Evolutionary conservation across 2,329 filamentous ascomycete species (phyloP).

Genomic region (Myriangium duriaei): DNA sequence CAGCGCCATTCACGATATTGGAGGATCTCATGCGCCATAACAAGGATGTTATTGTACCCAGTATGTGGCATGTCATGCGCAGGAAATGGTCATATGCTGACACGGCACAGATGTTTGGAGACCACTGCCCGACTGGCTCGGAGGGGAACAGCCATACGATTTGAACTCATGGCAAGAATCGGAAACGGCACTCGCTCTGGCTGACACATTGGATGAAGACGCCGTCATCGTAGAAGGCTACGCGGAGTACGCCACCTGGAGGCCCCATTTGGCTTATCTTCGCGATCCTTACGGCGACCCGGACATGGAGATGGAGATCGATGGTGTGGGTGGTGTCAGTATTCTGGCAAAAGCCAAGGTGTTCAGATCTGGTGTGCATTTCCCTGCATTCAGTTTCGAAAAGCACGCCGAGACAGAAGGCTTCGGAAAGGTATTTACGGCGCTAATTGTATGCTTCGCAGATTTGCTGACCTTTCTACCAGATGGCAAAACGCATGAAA

Average conservation of each 20-base stretch:
- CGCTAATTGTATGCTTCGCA: not conserved
- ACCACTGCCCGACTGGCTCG: slow-evolving; percentile 96
- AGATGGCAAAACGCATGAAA: slow-evolving; percentile 97
- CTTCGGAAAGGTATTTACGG: slow-evolving; percentile 72
- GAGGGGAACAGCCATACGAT: slow-evolving; percentile 95
- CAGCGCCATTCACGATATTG: slow-evolving; percentile 88
- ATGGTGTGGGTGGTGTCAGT: slow-evolving; percentile 93
- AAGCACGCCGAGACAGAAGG: slow-evolving; percentile 98
- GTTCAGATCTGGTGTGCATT: slow-evolving; percentile 89
- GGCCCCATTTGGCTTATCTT: slow-evolving; percentile 90
- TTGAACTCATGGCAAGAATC: slow-evolving; percentile 99
- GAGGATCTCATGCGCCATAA: slow-evolving; percentile 98
- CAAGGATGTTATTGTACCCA: slow-evolving; percentile 96
- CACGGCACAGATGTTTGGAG: slow-evolving; percentile 79
- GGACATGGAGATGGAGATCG: slow-evolving; percentile 99
- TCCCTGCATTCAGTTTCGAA: slow-evolving; percentile 96
- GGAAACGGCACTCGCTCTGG: slow-evolving; percentile 83
- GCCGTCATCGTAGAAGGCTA: slow-evolving; percentile 98
- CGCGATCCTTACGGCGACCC: slow-evolving; percentile 94
- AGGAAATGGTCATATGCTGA: no score
- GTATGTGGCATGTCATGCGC: no score
- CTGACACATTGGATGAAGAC: slow-evolving; percentile 91
- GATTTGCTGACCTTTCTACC: slow-evolving; percentile 17
- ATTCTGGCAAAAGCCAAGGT: slow-evolving; percentile 93
- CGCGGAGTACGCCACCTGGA: slow-evolving; percentile 96